Evolutionary conservation across 306 rosid species (phyloP), one percentile per base, ranked within the genome.

Genomic region (Trifolium subterraneum): DNA sequence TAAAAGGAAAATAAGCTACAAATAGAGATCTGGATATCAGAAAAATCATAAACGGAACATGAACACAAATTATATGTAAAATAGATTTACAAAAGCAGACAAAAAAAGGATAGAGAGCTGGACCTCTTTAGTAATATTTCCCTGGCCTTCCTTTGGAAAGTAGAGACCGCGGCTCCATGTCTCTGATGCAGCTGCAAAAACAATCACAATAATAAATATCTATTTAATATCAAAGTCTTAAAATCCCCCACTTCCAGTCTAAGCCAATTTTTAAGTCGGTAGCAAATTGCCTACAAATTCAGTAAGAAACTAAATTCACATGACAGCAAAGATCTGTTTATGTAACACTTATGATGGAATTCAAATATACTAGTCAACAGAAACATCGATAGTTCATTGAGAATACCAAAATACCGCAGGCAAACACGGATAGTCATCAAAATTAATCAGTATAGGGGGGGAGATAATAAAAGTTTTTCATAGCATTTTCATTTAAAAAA

Each of bases 91-190:
- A 56, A 50, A 13, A 50, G 39, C 31, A 78, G 41, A 78, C 20
- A 84, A 65, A 52, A 48, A 4, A 38, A 25, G 66, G 71, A 14
- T 8, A 54, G 51, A 56, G 54, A 81, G 58, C 25, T 42, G 67
- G 23, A 91, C 98, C 98, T 93, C 98, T 73, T 89, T 90, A 27
- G 86, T 29, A 71, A 83, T 75, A 72, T 81, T 77, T 38, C 74
- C 88, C 72, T 82, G 84, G 75, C 85, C 88, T 71, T 83, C 89
- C 45, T 27, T 80, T 55, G 80, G 84, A 78, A 91, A 87, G 89
- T 84, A 88, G 72, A 94, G 88, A 70, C 92, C 97, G 29, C 77
- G 84, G 66, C 73, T 81, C 97, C 97, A 92, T 0, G 73, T 78
- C 59, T 83, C 81, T 31, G 95, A 88, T 68, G 83, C 75, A 72